Evolutionary conservation across 257 asterid species (phyloP), one percentile per base, ranked within the genome.

Genomic region (Lycium ferocissimum): DNA sequence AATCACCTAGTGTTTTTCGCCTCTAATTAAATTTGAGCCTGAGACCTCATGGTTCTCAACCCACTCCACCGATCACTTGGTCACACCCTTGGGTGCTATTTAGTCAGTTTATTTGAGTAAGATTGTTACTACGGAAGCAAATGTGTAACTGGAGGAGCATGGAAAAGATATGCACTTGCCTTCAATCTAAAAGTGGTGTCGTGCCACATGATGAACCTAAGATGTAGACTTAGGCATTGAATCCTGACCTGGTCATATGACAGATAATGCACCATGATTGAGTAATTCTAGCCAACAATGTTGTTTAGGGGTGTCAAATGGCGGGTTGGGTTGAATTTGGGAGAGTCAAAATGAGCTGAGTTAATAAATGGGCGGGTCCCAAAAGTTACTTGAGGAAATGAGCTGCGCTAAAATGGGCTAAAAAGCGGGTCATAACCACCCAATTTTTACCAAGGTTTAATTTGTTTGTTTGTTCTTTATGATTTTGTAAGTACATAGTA

Each of bases 151-250:
- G 33, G 56, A 71, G 38, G 33, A 70, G 49, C 79, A 70, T 40
- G 79, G 54, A 70, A 70, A 40, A 33, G 54, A 70, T 15, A 47
- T 8, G 12, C 17, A 40, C 56, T 17, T 2, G 79, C 33, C 12
- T 47, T 70, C 15, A 2, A 2, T 70, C 15, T 26, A 5, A 9
- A 70, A 40, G 79, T 70, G 1, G 40, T 17, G 51, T 69, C 78
- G 3, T 63, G 70, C 35, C 35, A 71, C 79, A 71, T 71, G 17
- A 54, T 71, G 79, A 8, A 71, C 35, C 3, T 71, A 71, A 71
- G 79, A 71, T 18, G 37, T 43, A 43, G 35, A 9, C 57, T 71
- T 0, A 0, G 35, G 14, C 56, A 0, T 18, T 40, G 79, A 71
- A 71, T 43, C 35, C 56, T 49, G 7, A 22, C 57, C 57, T 43